These are phyloP conservation scores for Pinus tabuliformis DNA, from an alignment of 75 land plant species.

Conservation along the genomic window DNA sequence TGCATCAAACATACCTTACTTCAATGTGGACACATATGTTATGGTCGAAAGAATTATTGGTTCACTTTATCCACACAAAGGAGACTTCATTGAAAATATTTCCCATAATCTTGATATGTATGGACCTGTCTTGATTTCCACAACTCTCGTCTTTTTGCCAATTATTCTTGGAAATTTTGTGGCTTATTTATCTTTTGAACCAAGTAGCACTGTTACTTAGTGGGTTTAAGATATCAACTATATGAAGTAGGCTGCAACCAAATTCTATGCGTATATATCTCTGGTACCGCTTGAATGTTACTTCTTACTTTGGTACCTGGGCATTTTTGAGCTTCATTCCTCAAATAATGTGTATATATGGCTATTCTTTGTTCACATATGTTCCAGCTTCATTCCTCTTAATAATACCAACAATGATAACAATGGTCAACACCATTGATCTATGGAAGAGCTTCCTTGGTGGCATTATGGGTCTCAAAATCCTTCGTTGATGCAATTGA, in stretches of 20 bases:
- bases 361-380: conserved; percentile 66
- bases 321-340: conserved; percentile 38
- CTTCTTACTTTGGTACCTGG: conserved; percentile 61
- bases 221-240: conserved; percentile 72
- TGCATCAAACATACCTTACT: too few species aligned
- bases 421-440: too few species aligned
- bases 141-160: conserved; percentile 62
- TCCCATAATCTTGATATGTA: conserved; percentile 10
- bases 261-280: conserved; percentile 48
- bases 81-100: too few species aligned
- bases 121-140: conserved; percentile 65
- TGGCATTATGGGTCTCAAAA: too few species aligned
- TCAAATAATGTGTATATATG: conserved; percentile 71
- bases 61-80: too few species aligned
- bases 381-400: conserved; percentile 15
- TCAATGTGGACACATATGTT: too few species aligned
- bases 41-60: too few species aligned
- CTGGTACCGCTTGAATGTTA: conserved; percentile 55
- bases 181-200: conserved; percentile 50
- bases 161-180: conserved; percentile 61
- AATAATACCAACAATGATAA: too few species aligned
- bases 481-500: too few species aligned
- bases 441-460: too few species aligned
- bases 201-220: conserved; percentile 19
- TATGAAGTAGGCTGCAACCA: conserved; percentile 46